phyloP scores from a whole-genome alignment of 305 asterid genomes.

The Stenogyne calaminthoides region DNA sequence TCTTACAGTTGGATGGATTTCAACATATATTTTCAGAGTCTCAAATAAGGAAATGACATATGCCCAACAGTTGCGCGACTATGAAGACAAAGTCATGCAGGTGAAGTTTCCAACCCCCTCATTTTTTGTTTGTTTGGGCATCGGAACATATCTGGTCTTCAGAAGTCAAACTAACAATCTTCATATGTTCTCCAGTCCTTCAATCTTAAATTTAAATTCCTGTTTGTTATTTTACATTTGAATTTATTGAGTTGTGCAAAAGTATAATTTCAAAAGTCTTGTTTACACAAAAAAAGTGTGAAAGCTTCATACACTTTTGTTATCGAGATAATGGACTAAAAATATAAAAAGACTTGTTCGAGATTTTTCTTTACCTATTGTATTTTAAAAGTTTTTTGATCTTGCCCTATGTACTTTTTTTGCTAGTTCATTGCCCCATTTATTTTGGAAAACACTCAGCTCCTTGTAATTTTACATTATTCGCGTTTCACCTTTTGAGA shows the following conservation, averaged over 20 bases:
- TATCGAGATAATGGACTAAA: neutral
- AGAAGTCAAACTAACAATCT: neutral
- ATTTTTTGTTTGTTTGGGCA: too few relatives aligned
- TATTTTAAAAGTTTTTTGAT: neutral
- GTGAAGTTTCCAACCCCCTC: constrained; percentile 34
- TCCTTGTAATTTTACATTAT: neutral
- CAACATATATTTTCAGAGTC: constrained; percentile 90
- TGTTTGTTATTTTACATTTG: neutral
- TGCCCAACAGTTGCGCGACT: constrained; percentile 84
- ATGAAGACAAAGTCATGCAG: constrained; percentile 92
- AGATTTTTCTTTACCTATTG: neutral
- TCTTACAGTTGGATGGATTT: constrained; percentile 89
- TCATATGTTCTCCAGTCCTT: neutral
- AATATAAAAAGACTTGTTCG: neutral
- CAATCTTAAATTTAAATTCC: neutral
- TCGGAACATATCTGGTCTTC: too few relatives aligned
- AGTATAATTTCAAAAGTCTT: neutral
- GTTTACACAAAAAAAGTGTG: neutral
- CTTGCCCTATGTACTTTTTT: neutral
- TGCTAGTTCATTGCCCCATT: neutral
- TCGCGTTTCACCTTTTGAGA: neutral
- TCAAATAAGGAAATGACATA: constrained; percentile 97
- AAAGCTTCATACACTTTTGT: neutral
- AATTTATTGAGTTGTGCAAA: neutral
- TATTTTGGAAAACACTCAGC: neutral